Conservation (phyloP, 2,329 filamentous ascomycete species). For the Diaporthe amygdali region DNA sequence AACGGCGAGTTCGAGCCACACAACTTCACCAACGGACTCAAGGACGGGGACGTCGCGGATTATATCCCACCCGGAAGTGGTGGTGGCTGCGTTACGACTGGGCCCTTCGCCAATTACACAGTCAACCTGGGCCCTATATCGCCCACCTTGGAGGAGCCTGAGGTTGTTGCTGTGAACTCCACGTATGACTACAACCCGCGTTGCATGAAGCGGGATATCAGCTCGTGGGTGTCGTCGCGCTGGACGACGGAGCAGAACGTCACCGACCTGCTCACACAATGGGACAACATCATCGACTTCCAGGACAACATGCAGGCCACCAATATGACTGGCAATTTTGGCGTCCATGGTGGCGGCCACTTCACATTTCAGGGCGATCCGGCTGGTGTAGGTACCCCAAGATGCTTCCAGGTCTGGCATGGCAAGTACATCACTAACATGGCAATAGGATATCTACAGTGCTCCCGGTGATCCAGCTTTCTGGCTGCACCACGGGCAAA, state of each 20-base stretch:
- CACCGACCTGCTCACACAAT: not conserved
- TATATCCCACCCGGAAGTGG: constrained; percentile 52
- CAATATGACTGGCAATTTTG: not conserved
- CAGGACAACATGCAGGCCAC: constrained; percentile 14
- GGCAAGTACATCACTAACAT: not conserved
- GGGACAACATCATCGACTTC: constrained; percentile 24
- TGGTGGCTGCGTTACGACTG: constrained; percentile 40
- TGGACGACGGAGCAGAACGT: not conserved
- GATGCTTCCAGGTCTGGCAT: not conserved
- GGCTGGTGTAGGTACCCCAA: not conserved
- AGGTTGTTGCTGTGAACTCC: constrained; percentile 21
- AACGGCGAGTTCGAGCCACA: constrained; percentile 33
- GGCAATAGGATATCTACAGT: not conserved
- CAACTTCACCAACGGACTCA: constrained; percentile 31
- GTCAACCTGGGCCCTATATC: constrained; percentile 11
- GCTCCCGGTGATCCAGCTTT: constrained; percentile 36
- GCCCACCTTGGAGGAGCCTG: constrained; percentile 27
- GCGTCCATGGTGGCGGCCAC: constrained; percentile 20
- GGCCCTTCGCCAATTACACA: constrained; percentile 31
- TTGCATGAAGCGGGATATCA: constrained; percentile 19
- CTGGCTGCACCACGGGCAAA: constrained; percentile 38
- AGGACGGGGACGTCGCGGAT: constrained; percentile 29
- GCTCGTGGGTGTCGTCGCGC: constrained; percentile 16
- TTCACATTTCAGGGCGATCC: constrained; percentile 3
- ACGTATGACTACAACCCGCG: constrained; percentile 10